These are phyloP conservation scores for Whalleya microplaca DNA, from an alignment of 2,329 filamentous ascomycete genomes.

Conservation along the genomic window DNA sequence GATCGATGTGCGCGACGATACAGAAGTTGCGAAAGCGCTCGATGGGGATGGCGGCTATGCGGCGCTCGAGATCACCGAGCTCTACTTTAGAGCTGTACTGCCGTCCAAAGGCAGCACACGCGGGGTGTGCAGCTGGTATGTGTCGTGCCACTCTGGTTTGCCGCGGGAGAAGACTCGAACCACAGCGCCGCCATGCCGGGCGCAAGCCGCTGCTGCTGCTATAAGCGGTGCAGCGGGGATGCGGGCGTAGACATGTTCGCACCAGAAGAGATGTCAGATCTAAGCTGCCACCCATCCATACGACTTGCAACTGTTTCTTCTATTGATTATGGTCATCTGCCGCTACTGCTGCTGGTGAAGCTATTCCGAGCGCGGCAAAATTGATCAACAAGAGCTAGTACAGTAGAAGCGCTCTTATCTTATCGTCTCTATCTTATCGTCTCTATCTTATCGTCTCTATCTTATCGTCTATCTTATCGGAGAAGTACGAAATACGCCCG, in stretches of 20 bases:
- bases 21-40: constrained; percentile 92
- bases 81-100: constrained; percentile 34
- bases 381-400: too few relatives aligned
- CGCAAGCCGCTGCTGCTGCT: constrained; percentile 20
- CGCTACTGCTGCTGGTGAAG: constrained; percentile 3
- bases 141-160: not conserved
- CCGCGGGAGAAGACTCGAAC: not conserved
- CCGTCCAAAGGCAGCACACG: constrained; percentile 15
- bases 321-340: constrained; percentile 2
- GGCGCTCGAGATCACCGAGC: constrained; percentile 51
- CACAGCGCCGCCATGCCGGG: constrained; percentile 13
- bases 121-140: not conserved
- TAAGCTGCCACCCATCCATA: constrained; percentile 39
- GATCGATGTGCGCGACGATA: constrained; percentile 97
- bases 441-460: not conserved
- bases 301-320: constrained; percentile 18
- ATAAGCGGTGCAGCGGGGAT: constrained; percentile 21
- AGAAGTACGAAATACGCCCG: too few relatives aligned
- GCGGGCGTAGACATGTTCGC: constrained; percentile 35
- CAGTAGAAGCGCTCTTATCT: too few relatives aligned
- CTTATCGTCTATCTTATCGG: not conserved
- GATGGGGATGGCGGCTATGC: constrained; percentile 76
- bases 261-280: constrained; percentile 30
- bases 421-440: constrained; percentile 1
- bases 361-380: constrained; percentile 14